Conservation (phyloP, 1,139 yeast genomes). For the Spathaspora sp. region DNA sequence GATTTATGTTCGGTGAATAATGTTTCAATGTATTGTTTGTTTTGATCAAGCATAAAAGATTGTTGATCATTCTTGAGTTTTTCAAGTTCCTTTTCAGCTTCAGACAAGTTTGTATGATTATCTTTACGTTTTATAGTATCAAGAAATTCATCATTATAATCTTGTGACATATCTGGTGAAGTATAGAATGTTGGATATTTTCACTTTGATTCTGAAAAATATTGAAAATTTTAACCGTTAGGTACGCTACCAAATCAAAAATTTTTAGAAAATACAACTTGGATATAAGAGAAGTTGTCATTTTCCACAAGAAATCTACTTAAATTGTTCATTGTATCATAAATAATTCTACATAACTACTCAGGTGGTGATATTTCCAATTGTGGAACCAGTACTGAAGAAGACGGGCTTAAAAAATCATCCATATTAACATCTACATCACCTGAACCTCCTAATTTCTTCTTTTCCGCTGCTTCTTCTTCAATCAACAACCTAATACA, state of each 20-base stretch:
- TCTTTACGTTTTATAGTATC: conserved; percentile 12
- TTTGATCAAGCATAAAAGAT: conserved; percentile 38
- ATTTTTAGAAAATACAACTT: not conserved
- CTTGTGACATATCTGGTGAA: conserved; percentile 13
- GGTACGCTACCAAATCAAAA: not conserved
- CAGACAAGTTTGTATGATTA: conserved; percentile 14
- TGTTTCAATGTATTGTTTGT: conserved; percentile 37
- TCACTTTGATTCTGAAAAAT: not conserved
- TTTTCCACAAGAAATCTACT: not conserved
- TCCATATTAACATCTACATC: conserved; percentile 3
- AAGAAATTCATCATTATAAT: conserved; percentile 17
- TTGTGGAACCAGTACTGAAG: conserved; percentile 5
- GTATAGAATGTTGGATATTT: not conserved
- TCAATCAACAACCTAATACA: conserved; percentile 76
- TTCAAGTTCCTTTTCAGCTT: conserved; percentile 33
- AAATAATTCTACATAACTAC: conserved; percentile 1
- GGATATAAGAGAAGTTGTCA: too few species aligned
- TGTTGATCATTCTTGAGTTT: conserved; percentile 31
- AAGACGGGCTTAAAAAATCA: conserved; percentile 5
- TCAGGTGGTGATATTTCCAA: conserved; percentile 12
- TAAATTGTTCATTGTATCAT: not conserved
- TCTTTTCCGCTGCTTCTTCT: conserved; percentile 47
- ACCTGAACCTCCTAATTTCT: conserved; percentile 4
- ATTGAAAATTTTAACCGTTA: not conserved
- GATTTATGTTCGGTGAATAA: conserved; percentile 42